phyloP scores from a whole-genome alignment of 257 asterid species.

The Lycium ferocissimum region DNA sequence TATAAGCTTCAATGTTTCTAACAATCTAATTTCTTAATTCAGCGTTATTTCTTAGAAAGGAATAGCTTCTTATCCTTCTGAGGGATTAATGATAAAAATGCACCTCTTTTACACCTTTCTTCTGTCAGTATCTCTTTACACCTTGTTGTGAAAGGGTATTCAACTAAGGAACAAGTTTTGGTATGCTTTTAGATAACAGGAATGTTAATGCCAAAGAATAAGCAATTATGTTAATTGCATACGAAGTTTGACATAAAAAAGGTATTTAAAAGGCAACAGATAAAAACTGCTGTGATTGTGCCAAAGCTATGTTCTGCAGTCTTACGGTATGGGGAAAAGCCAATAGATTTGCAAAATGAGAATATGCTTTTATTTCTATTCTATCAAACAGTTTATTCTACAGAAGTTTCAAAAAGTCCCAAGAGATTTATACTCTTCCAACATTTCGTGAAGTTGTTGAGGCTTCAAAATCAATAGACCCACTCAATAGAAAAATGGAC shows the following conservation, averaged over 20 bases:
- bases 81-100: neutral
- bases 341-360: neutral
- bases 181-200: neutral
- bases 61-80: neutral
- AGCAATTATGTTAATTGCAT: neutral
- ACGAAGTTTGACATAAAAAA: neutral
- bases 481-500: neutral
- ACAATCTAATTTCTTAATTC: neutral
- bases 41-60: neutral
- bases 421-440: neutral
- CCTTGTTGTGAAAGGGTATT: no score
- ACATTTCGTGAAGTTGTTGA: neutral
- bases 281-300: neutral
- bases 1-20: neutral
- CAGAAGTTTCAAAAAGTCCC: neutral
- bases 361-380: neutral
- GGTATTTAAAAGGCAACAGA: neutral
- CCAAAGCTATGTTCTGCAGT: neutral
- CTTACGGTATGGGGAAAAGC: slow-evolving; percentile 15
- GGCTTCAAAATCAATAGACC: neutral
- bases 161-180: neutral
- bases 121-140: neutral
- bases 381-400: neutral
- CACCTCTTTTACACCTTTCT: slow-evolving; percentile 7
- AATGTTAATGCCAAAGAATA: neutral